These are phyloP conservation scores for Apium graveolens DNA, from an alignment of 129 eudicot genomes.

Conservation along the genomic window DNA sequence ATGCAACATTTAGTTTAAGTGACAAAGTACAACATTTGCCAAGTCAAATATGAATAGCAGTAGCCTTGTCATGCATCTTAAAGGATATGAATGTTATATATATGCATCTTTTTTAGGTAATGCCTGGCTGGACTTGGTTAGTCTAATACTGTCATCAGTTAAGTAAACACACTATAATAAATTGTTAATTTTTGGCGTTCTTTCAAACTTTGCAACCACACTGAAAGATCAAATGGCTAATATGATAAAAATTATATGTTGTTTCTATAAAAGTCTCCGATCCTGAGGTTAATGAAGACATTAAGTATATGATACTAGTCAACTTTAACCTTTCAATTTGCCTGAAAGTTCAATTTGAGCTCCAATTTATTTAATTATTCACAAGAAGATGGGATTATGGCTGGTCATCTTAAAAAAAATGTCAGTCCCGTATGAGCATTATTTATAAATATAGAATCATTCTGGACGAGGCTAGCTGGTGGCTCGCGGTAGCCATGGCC, in stretches of 20 bases:
- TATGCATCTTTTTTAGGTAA: neutral
- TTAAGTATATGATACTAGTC: neutral
- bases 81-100: neutral
- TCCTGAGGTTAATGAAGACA: neutral
- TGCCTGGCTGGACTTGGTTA: neutral
- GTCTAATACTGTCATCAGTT: neutral
- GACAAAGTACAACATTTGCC: neutral
- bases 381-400: neutral
- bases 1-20: neutral
- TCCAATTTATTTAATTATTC: neutral
- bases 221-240: neutral
- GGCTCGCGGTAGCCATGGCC: no score
- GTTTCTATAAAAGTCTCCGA: neutral
- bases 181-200: neutral
- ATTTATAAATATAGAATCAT: neutral
- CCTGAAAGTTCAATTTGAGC: neutral
- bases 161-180: neutral
- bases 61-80: slow-evolving; percentile 5
- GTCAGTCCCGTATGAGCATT: neutral
- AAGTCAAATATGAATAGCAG: neutral
- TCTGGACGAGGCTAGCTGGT: no score
- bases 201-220: neutral
- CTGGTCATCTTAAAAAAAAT: neutral
- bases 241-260: neutral
- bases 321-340: slow-evolving; percentile 3